Evolutionary conservation across 2,329 filamentous ascomycete genomes (phyloP), one percentile per base, ranked within the genome.

Genomic region (Xylariaceae sp.): DNA sequence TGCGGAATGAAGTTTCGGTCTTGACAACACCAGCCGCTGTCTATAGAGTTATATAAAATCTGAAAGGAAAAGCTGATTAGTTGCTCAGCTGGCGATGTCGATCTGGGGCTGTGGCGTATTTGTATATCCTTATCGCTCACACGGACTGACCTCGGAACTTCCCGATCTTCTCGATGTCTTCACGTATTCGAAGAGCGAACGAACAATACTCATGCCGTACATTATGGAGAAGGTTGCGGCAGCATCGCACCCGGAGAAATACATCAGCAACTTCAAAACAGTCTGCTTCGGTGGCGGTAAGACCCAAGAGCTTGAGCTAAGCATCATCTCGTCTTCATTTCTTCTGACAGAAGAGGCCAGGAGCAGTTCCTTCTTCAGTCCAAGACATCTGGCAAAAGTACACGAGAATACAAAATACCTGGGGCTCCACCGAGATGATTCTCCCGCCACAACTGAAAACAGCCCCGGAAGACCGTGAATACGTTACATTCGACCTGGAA

Each of bases 271-370:
- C 2, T 60, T 63, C 5, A 50, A 56, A 1, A 31, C 31, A 2
- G 55, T 58, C 1, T 54, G 31, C 38, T 60, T 58, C 18, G 59
- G 58, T 41, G 60, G 60, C 28, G 60, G 60, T 62, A 45, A 48
- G 60, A 52, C 28, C 34, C 6, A 38, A 31, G 14, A 18, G 13
- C 22, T 33, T 28, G 18, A 13, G 3, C 42, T 5, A 28, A 7
- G 22, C 7, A 28, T 28, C 7, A 28, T 28, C 22, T 4, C 22
- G 22, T 28, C 22, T 28, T 7, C 22, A 28, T 28, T 28, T 28
- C 22, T 7, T 5, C 22, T 28, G 22, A 28, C 22, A 28, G 4
- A 28, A 7, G 22, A 7, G 4, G 4, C 7, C 19, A 62, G 60
- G 58, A 2, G 47, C 51, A 7, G 45, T 63, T 11, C 57, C 60